These are phyloP conservation scores for Sphagnum magellanicum DNA, from an alignment of 228 moss, liverwort and hornwort genomes.

Conservation along the genomic window DNA sequence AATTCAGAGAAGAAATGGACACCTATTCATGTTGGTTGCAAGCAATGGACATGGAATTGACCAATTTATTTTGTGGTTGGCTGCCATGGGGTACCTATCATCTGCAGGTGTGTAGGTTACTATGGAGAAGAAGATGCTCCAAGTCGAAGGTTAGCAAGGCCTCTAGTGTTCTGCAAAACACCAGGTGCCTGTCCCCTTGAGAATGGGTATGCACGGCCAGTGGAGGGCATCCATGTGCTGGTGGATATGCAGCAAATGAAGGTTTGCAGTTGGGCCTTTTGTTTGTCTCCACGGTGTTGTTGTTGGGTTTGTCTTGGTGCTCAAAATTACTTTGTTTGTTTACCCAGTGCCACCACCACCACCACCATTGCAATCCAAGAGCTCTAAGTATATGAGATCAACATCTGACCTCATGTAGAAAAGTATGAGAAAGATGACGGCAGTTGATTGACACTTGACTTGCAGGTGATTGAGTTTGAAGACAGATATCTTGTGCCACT, in stretches of 20 bases:
- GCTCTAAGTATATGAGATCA: too few relatives aligned
- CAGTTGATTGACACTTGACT: not conserved
- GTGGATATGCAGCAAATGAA: slow-evolving; percentile 78
- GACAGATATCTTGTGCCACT: slow-evolving; percentile 78
- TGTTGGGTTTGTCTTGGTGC: too few relatives aligned
- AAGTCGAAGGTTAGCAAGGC: slow-evolving; percentile 75
- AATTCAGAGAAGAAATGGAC: too few relatives aligned
- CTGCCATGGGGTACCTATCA: not conserved
- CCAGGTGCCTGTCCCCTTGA: slow-evolving; percentile 82
- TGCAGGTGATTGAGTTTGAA: slow-evolving; percentile 68
- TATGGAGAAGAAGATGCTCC: slow-evolving; percentile 88
- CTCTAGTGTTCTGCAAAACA: slow-evolving; percentile 82
- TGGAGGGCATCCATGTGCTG: slow-evolving; percentile 83
- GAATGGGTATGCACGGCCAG: slow-evolving; percentile 93
- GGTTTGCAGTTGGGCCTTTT: slow-evolving; percentile 8
- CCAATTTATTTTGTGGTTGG: not conserved
- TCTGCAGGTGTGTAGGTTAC: slow-evolving; percentile 82
- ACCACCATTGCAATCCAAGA: too few relatives aligned
- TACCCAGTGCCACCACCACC: too few relatives aligned
- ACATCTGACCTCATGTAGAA: too few relatives aligned
- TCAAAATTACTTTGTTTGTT: too few relatives aligned
- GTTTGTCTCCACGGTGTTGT: too few relatives aligned
- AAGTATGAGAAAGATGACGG: too few relatives aligned
- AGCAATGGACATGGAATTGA: too few relatives aligned
- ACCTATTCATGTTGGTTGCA: too few relatives aligned